Conservation (phyloP, 1,139 yeast species). For the Zygoascus sp. region DNA sequence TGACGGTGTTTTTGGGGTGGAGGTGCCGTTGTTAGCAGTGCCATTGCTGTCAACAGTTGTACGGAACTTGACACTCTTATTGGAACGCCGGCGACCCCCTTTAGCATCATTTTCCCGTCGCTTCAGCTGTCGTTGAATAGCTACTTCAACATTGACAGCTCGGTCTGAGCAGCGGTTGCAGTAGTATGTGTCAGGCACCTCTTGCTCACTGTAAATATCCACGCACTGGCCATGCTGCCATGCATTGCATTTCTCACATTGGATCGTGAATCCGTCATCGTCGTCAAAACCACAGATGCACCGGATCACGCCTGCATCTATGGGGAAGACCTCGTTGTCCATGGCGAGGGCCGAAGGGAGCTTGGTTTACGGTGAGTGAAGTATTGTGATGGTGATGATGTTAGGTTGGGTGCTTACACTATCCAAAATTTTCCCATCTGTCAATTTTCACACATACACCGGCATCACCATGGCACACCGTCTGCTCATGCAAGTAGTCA, state of each 20-base stretch:
- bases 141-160: slow-evolving; percentile 49
- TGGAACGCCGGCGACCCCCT: slow-evolving; percentile 6
- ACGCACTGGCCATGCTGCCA: slow-evolving; percentile 96
- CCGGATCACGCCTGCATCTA: slow-evolving; percentile 77
- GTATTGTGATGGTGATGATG: slow-evolving; percentile 1
- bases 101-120: slow-evolving; percentile 16
- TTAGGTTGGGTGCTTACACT: neutral
- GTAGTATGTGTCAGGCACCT: slow-evolving; percentile 77
- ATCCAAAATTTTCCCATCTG: neutral
- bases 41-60: slow-evolving; percentile 3
- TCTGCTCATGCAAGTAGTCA: slow-evolving; percentile 77
- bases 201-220: slow-evolving; percentile 64
- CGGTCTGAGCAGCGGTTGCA: slow-evolving; percentile 75
- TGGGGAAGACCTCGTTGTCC: slow-evolving; percentile 22
- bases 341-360: neutral
- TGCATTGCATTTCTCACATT: slow-evolving; percentile 84
- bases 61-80: slow-evolving; percentile 11
- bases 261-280: slow-evolving; percentile 93
- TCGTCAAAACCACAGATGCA: slow-evolving; percentile 87
- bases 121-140: slow-evolving; percentile 36
- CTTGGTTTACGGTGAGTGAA: no score
- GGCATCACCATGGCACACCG: slow-evolving; percentile 65
- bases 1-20: slow-evolving; percentile 3
- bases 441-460: neutral
- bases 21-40: neutral